A percentile compares a stretch with the other conserved stretches of the same genome.
Evolutionary conservation across 768 basidiomycete genomes (phyloP).

Genomic region (Boletus subparvulus): DNA sequence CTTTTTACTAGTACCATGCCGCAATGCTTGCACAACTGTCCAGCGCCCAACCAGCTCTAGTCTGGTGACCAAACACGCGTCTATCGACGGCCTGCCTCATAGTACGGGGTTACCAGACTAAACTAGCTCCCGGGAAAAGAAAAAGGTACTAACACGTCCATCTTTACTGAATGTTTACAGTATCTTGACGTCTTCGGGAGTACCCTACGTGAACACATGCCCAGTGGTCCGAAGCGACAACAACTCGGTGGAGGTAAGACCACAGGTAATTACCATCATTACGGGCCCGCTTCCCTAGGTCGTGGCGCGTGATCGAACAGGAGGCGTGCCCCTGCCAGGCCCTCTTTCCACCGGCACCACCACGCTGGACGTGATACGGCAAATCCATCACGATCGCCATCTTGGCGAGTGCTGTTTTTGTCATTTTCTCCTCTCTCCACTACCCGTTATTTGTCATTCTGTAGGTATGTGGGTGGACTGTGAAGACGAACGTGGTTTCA

Average conservation of each 20-base stretch:
- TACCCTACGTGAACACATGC: not conserved
- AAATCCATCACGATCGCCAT: not conserved
- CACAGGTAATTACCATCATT: not conserved
- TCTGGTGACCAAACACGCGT: too few relatives aligned
- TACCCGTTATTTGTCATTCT: too few relatives aligned
- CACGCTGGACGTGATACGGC: too few relatives aligned
- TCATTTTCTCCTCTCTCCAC: too few relatives aligned
- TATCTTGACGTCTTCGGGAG: conserved; percentile 1
- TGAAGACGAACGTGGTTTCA: too few relatives aligned
- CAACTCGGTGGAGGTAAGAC: not conserved
- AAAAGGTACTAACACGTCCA: not conserved
- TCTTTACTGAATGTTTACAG: not conserved
- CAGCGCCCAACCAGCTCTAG: not conserved
- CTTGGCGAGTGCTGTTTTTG: not conserved
- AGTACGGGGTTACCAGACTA: too few relatives aligned
- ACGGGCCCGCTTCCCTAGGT: not conserved
- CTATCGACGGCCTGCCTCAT: too few relatives aligned
- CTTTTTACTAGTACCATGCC: not conserved
- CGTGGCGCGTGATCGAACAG: not conserved
- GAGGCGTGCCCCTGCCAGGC: not conserved
- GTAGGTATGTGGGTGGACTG: too few relatives aligned
- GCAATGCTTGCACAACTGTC: not conserved
- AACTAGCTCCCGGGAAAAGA: not conserved
- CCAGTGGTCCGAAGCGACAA: not conserved
- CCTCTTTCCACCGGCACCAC: conserved; percentile 1